Conservation (phyloP, 169 alveolate species). For the Plasmodium blacklocki region DNA sequence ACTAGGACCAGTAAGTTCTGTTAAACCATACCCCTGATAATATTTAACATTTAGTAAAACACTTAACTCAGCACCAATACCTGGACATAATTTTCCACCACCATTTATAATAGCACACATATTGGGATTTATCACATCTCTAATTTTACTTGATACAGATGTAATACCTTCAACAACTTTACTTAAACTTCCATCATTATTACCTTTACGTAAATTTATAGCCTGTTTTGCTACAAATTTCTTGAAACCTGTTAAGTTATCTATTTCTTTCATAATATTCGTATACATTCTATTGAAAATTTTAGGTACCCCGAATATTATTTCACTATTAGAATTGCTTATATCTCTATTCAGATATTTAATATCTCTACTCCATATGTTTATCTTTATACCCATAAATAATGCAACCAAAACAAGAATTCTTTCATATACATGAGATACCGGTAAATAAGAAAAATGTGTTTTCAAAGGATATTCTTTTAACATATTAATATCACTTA, state of each 20-base stretch:
- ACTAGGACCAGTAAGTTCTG: conserved; percentile 47
- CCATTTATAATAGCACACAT: conserved; percentile 19
- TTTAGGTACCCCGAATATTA: conserved; percentile 54
- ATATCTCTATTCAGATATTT: conserved; percentile 5
- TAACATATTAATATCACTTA: background rate
- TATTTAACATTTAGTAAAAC: conserved; percentile 7
- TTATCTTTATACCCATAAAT: conserved; percentile 5
- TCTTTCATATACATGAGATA: conserved; percentile 97
- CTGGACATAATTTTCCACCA: conserved; percentile 52
- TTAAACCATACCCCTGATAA: conserved; percentile 72
- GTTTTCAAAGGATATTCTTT: background rate
- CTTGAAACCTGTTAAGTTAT: conserved; percentile 18
- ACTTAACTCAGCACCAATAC: conserved; percentile 21
- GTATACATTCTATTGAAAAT: conserved; percentile 30
- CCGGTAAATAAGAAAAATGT: conserved; percentile 95
- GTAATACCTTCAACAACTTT: conserved; percentile 2
- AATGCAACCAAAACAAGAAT: conserved; percentile 74
- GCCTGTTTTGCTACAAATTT: conserved; percentile 2
- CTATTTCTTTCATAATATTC: conserved; percentile 12
- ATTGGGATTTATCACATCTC: conserved; percentile 17
- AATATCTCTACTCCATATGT: conserved; percentile 42
- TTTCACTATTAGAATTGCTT: background rate
- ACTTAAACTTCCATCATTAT: conserved; percentile 2
- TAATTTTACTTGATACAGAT: conserved; percentile 27
- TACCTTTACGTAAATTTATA: background rate